A percentile compares a stretch with the other conserved stretches of the same genome.
Conservation (phyloP, 257 asterid species). For the Solanum sitiens region DNA sequence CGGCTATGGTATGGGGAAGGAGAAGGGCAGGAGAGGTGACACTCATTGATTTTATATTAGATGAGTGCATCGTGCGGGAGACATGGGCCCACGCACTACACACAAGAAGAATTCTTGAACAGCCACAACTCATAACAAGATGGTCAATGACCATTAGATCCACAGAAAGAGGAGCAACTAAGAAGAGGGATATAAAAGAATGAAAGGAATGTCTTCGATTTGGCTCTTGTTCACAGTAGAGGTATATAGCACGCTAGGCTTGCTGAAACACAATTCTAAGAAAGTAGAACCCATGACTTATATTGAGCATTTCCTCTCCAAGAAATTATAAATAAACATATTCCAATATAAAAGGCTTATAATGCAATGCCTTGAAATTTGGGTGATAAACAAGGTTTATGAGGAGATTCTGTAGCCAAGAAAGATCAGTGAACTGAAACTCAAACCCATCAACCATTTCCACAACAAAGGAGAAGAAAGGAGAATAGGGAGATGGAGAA, state of each 20-base stretch:
- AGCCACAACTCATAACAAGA: neutral
- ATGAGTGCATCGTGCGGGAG: neutral
- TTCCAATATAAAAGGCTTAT: neutral
- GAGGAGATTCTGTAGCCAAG: neutral
- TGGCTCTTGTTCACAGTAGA: neutral
- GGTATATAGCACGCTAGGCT: neutral
- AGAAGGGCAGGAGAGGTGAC: neutral
- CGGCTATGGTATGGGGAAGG: neutral
- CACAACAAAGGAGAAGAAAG: neutral
- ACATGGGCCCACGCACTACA: neutral
- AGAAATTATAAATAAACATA: neutral
- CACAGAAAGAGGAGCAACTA: neutral
- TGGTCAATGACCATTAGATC: neutral
- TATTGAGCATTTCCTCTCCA: neutral
- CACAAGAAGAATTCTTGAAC: neutral
- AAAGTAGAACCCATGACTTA: neutral
- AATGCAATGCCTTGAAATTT: neutral
- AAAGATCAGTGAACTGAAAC: neutral
- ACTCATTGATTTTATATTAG: neutral
- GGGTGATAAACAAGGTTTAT: neutral
- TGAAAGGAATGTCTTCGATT: neutral
- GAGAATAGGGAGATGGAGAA: neutral
- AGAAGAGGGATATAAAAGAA: neutral
- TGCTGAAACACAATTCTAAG: neutral
- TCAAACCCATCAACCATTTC: neutral